Evolutionary conservation across 805 yeast genomes (phyloP), one percentile per base, ranked within the genome.

Genomic region (Ogataea philodendri): DNA sequence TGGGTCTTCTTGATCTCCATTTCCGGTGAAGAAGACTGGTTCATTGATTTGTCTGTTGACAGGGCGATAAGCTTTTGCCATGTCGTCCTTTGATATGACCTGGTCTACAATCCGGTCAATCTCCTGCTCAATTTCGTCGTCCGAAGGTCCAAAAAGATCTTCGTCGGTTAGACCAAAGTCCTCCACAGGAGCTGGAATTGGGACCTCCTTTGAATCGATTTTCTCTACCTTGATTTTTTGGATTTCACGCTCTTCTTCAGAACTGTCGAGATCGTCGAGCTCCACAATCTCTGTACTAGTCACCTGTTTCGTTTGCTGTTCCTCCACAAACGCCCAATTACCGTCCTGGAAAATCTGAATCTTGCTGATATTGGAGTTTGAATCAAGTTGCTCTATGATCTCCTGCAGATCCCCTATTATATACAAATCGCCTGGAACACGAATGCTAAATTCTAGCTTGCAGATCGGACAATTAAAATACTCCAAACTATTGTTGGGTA

Each of bases 391-490:
- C 11, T 30, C 31, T 15, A 60, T 25, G 9, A 60, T 42, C 17
- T 57, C 62, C 10, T 47, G 43, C 8, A 61, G 41, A 15, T 58
- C 64, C 2, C 57, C 59, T 23, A 60, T 52, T 10, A 59, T 44
- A 22, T 59, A 60, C 15, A 62, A 30, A 33, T 62, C 65, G 6
- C 64, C 64, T 0, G 56, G 48, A 7, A 24, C 38, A 15, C 48
- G 49, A 9, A 62, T 55, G 34, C 52, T 56, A 29, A 62, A 62
- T 31, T 62, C 65, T 17, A 57, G 26, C 15, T 55, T 59, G 46
- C 66, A 62, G 8, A 61, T 52, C 1, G 66, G 66, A 34, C 66
- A 62, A 23, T 46, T 43, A 36, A 62, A 62, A 44, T 32, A 60
- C 14, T 52, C 54, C 22, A 62, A 31, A 6, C 45, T 37, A 32